Percentiles rank a stretch among this genome's conserved stretches.
These are phyloP conservation scores for Arabidopsis thaliana DNA, from an alignment of 345 rosid species.

Conservation along the genomic window DNA sequence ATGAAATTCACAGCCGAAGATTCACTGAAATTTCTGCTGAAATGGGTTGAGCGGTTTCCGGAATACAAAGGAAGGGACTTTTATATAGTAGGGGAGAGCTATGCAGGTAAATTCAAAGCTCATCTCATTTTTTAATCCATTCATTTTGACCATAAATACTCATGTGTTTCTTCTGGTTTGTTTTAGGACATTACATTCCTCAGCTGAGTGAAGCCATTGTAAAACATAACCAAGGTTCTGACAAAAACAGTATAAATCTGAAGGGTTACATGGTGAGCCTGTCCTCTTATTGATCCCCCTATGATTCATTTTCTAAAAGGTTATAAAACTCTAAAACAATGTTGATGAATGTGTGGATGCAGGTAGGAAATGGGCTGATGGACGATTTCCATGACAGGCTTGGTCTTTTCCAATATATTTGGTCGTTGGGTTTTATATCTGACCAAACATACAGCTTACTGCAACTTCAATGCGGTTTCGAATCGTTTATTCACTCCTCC, in stretches of 20 bases:
- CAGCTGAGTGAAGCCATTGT: slow-evolving; percentile 87
- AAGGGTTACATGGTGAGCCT: slow-evolving; percentile 85
- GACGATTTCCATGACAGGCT: slow-evolving; percentile 85
- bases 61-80: slow-evolving; percentile 89
- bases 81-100: slow-evolving; percentile 88
- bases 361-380: slow-evolving; percentile 94
- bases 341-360: slow-evolving; percentile 43
- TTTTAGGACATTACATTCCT: slow-evolving; percentile 93
- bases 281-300: background rate
- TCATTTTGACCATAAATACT: background rate
- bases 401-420: slow-evolving; percentile 80
- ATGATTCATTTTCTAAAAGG: background rate
- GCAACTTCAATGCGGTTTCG: slow-evolving; percentile 67
- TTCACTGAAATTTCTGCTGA: slow-evolving; percentile 70
- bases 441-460: slow-evolving; percentile 75
- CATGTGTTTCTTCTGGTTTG: background rate
- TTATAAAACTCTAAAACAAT: slow-evolving; percentile 5
- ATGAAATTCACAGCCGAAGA: slow-evolving; percentile 67
- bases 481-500: slow-evolving; percentile 76
- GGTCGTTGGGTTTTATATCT: slow-evolving; percentile 91
- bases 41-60: slow-evolving; percentile 92
- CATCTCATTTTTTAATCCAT: background rate
- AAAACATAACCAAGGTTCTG: slow-evolving; percentile 56
- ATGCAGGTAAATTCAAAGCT: slow-evolving; percentile 63
- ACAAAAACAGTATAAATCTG: slow-evolving; percentile 59